Percentiles rank a stretch among this genome's conserved stretches.
Conservation (phyloP, 306 rosid genomes). For the Cucurbita argyrosperma region DNA sequence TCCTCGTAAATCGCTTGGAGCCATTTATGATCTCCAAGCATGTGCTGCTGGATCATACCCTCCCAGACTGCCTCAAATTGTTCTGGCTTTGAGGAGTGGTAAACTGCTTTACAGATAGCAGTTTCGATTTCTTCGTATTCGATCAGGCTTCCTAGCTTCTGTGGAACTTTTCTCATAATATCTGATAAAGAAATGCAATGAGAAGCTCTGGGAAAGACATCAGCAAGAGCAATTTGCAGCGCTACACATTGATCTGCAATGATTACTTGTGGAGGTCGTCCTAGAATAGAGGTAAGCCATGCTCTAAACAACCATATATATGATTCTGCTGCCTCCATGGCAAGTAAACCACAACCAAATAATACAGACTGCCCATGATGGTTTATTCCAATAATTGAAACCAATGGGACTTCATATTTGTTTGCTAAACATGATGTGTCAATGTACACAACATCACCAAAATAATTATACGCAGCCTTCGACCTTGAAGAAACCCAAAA, state of each 20-base stretch:
- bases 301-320: constrained; percentile 64
- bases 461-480: constrained; percentile 34
- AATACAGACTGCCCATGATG: constrained; percentile 53
- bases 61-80: constrained; percentile 61
- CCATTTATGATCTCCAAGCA: constrained; percentile 43
- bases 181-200: constrained; percentile 37
- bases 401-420: constrained; percentile 44
- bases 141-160: constrained; percentile 27
- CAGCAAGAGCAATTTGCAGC: constrained; percentile 39
- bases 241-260: constrained; percentile 26
- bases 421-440: constrained; percentile 38
- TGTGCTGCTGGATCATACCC: constrained; percentile 38
- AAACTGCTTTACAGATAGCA: constrained; percentile 32
- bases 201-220: constrained; percentile 65
- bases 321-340: constrained; percentile 40
- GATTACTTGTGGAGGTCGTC: constrained; percentile 62
- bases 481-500: constrained; percentile 59
- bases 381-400: constrained; percentile 48
- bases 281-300: constrained; percentile 53
- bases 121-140: constrained; percentile 33
- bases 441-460: constrained; percentile 39
- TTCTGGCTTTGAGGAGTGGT: constrained; percentile 36
- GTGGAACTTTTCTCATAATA: constrained; percentile 39
- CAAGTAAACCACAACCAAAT: constrained; percentile 64
- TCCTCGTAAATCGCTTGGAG: constrained; percentile 46